Base-by-base conservation (phyloP, 768 basidiomycete genomes). In the Leucocoprinus sp. region DNA sequence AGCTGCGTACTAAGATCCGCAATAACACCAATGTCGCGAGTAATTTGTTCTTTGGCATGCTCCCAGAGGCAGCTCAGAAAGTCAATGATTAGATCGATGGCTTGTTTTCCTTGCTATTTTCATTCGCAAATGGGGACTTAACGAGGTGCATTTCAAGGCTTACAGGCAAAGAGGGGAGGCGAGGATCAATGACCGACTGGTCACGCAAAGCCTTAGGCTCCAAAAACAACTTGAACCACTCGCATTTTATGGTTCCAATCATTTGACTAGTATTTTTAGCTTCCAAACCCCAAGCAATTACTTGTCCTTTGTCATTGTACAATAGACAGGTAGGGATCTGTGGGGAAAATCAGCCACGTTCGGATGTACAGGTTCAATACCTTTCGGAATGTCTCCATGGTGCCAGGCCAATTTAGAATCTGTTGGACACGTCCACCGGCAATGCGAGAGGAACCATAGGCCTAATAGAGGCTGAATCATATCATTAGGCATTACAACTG, bases 381-480 rank as follows among this genome's bases (percentile, higher is more conserved):
- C 67, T 93, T 92, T 57, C 88, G 72, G 68, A 87, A 92, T 0
- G 84, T 89, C 62, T 92, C 90, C 52, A 80, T 75, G 2, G 84
- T 84, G 5, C 86, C 87, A 0, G 86, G 89, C 90, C 90, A 93
- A 49, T 76, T 75, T 14, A 93, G 63, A 45, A 93, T 89, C 57
- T 92, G 89, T 52, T 90, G 90, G 4, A 91, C 74, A 52, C 72
- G 72, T 12, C 91, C 91, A 0, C 74, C 75, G 8, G 84, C 77
- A 48, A 91, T 84, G 51, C 90, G 80, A 8, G 88, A 84, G 6
- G 88, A 91, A 5, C 84, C 89, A 56, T 87, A 93, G 0, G 90
- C 86, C 86, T 89, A 33, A 29, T 8, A n/a, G 33, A 24, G 12
- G 43, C 53, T 14, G 9, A 47, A 50, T n/a, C 26, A n/a, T 28